phyloP scores from a whole-genome alignment of 2,329 filamentous ascomycete species.

The Intubia oerlemansii region DNA sequence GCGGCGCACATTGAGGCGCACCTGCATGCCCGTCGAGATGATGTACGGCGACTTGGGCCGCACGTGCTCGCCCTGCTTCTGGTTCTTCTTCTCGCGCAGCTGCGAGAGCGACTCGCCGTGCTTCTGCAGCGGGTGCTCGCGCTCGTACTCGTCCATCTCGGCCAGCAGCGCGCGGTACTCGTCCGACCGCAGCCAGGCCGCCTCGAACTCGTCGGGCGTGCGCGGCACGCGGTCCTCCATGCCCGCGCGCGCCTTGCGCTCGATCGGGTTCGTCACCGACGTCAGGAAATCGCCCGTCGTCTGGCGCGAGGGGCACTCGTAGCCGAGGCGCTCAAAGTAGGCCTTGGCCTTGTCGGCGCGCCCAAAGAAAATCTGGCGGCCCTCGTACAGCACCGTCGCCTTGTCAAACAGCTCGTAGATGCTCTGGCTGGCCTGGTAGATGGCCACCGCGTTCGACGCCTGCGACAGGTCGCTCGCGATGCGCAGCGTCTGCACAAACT shows the following conservation, averaged over 20 bases:
- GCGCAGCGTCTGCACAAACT: conserved; percentile 41
- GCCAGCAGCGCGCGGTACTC: conserved; percentile 27
- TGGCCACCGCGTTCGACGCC: conserved; percentile 44
- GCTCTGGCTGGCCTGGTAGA: conserved; percentile 49
- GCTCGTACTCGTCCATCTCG: conserved; percentile 34
- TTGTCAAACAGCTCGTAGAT: conserved; percentile 20
- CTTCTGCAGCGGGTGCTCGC: conserved; percentile 19
- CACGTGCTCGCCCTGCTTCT: conserved; percentile 30
- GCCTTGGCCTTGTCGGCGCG: conserved; percentile 33
- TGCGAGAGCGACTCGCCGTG: conserved; percentile 19
- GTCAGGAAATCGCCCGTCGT: conserved; percentile 54
- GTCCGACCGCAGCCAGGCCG: conserved; percentile 32
- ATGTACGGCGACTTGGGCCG: conserved; percentile 35
- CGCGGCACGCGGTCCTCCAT: conserved; percentile 34
- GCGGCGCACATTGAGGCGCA: conserved; percentile 32
- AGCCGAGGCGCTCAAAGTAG: conserved; percentile 47
- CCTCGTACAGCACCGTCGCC: conserved; percentile 7
- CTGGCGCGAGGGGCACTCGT: conserved; percentile 41
- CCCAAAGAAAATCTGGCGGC: conserved; percentile 29
- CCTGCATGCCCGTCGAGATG: conserved; percentile 34
- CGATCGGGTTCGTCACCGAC: conserved; percentile 39
- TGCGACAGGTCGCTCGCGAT: conserved; percentile 37
- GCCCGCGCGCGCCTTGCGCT: conserved; percentile 26
- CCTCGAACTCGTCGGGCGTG: conserved; percentile 38
- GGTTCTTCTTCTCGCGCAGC: conserved; percentile 25